Evolutionary conservation across 495 filamentous ascomycete genomes (phyloP), one percentile per base, ranked within the genome.

Genomic region (Mytilinidion resinicola): DNA sequence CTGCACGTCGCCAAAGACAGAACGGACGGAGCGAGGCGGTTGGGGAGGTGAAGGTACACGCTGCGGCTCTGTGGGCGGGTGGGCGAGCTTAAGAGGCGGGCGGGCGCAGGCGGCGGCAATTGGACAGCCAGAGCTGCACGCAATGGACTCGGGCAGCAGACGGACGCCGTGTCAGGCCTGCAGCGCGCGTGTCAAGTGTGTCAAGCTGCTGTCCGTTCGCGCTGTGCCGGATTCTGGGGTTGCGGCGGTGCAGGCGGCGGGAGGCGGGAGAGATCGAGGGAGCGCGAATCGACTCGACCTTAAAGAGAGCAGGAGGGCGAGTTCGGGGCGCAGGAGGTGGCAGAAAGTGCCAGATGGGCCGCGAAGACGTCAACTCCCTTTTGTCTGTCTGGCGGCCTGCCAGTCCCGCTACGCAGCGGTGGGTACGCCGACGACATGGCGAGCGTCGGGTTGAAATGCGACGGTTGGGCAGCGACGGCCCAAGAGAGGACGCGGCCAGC

Each of bases 81-180:
- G 46, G 46, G 46, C 15, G 15, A 8, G 14, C 25, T 30, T 30
- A 30, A 30, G 21, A 42, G 17, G 20, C 21, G 15, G 19, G 25
- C 25, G 25, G 25, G 6, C 25, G 6, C 25, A 30, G 39, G 20
- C 36, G 57, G 57, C 17, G 4, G 51, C 57, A 49, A 59, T 56
- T 56, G 54, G 54, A 53, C 9, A 7, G 56, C 53, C 17, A 10
- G 36, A 30, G 38, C 55, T 59, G 55, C 56, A 56, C 55, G 56
- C 33, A 56, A 59, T 52, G 12, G 30, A 33, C 46, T 56, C 53
- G 53, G 57, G 57, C 52, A 55, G 57, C 57, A 60, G 25, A 30
- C 25, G 37, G 42, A 35, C 50, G 50, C 50, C 15, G 50, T n/a
- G 20, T 35, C 7, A 37, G 25, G 25, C 25, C 25, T 30, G 25